Base-by-base conservation (phyloP, 768 basidiomycete species). In the Suillus discolor region DNA sequence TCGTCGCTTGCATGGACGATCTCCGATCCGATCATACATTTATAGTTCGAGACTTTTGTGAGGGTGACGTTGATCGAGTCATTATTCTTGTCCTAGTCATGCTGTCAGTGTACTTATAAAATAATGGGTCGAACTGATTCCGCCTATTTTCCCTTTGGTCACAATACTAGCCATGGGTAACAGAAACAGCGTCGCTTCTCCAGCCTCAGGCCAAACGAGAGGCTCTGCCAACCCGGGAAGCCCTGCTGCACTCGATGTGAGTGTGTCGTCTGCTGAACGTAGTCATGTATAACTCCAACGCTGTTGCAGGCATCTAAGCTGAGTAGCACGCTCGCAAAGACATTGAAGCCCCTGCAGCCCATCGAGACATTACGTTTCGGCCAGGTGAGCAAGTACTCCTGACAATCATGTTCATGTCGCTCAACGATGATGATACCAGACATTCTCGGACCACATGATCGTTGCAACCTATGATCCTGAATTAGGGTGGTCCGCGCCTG, bases 371-470 rank as follows among this genome's bases (percentile, higher is more conserved):
- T 90, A 45, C 73, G 72, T 1, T 92, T 91, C 59, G 90, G 91
- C 20, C 77, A 82, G 78, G 89, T 87, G 67, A 65, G 80, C 74
- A 18, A 44, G 13, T 38, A 2, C 11, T 49, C 57, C 13, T 4
- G n/a, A 16, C 31, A 62, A 51, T 55, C 39, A 25, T 25, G 62
- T 69, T 53, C 67, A 49, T n/a, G 38, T 16, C 62, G 31, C n/a
- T 25, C 25, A 47, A 38, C 12, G 25, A 54, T n/a, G 15, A 20
- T 34, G 9, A 28, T 25, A 25, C 15, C 67, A 89, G 88, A 77
- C 79, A n/a, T 82, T 85, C 73, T 87, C 86, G 6, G 92, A 95
- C 77, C 91, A 95, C 75, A 94, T 94, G 91, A 82, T 91, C 38
- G 76, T 89, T 42, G 79, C 84, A 28, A 81, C 82, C n/a, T 92